These are phyloP conservation scores for Iris macrosiphon DNA, from an alignment of 106 monocot species.

Conservation along the genomic window DNA sequence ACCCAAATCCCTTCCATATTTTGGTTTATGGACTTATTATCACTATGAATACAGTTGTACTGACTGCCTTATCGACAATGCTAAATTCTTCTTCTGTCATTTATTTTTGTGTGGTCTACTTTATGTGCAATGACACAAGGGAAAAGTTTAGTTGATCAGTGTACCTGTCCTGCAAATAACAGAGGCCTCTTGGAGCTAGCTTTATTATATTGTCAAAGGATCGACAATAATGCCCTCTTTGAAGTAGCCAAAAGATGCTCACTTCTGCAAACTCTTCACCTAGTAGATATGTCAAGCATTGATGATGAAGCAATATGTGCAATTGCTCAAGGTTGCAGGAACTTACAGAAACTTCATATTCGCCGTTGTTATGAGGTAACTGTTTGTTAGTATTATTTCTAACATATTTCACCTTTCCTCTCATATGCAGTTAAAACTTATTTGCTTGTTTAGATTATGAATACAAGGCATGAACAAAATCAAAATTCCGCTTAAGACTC, in stretches of 20 bases:
- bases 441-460: too few species aligned
- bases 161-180: neutral
- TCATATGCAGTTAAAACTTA: too few species aligned
- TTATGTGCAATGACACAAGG: too few species aligned
- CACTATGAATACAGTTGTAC: too few species aligned
- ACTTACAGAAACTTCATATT: constrained; percentile 74
- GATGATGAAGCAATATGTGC: constrained; percentile 72
- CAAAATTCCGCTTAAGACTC: too few species aligned
- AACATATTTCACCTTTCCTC: too few species aligned
- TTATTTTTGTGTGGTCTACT: neutral
- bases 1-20: too few species aligned
- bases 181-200: constrained; percentile 70
- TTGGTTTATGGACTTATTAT: too few species aligned
- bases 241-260: constrained; percentile 87
- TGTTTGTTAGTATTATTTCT: neutral
- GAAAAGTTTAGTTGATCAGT: neutral
- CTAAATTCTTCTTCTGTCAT: too few species aligned
- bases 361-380: constrained; percentile 95
- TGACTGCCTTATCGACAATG: too few species aligned
- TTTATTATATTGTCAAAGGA: constrained; percentile 82
- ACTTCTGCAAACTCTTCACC: constrained; percentile 62
- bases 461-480: too few species aligned
- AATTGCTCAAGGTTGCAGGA: constrained; percentile 76
- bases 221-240: constrained; percentile 62
- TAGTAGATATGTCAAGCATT: constrained; percentile 79